Base-by-base conservation (phyloP, 2,329 filamentous ascomycete species). In the Xylaria sp. region DNA sequence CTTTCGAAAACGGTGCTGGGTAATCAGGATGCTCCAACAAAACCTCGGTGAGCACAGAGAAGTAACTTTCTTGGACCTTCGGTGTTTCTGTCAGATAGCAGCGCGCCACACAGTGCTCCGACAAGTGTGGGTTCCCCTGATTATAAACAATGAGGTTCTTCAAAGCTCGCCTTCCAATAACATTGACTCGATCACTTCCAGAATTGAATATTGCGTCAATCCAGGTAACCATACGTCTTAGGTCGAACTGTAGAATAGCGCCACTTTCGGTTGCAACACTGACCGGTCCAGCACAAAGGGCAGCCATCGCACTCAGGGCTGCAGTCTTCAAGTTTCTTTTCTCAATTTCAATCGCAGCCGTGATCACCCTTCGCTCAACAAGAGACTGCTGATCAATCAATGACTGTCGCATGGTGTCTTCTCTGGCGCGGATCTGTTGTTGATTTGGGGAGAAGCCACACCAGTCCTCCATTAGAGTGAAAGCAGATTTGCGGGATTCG, bases 391-490 rank as follows among this genome's bases (percentile, higher is more conserved):
- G 90, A 54, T 94, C 88, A 35, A 96, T 88, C 67, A 95, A 83
- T 2, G 91, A 92, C 68, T 93, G 90, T 43, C 92, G 85, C 89
- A 97, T 96, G 35, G 86, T 90, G 64, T 96, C 90, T 76, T 97
- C 93, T 63, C 92, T 85, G 60, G 89, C 88, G 4, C 89, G 86
- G 40, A 97, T 91, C 66, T 96, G 91, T 13, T 80, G 83, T 73
- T 96, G 92, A 66, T 97, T 97, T 0, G 93, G 92, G 7, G 93
- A 97, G 74, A 96, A 97, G 2, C 95, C 95, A 74, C 95, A 99
- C 96, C 96, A 99, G 67, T 98, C 94, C 76, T 99, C 95, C 93
- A 99, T 98, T 48, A 99, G 80, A 0, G 93, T 89, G 73, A 99
- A 99, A 0, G 94, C 91, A 4, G 95, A 97, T 74, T 97, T 97